Percentiles rank a stretch among this genome's conserved stretches.
Evolutionary conservation across 306 rosid genomes (phyloP).

Genomic region (Dicorynia guianensis): DNA sequence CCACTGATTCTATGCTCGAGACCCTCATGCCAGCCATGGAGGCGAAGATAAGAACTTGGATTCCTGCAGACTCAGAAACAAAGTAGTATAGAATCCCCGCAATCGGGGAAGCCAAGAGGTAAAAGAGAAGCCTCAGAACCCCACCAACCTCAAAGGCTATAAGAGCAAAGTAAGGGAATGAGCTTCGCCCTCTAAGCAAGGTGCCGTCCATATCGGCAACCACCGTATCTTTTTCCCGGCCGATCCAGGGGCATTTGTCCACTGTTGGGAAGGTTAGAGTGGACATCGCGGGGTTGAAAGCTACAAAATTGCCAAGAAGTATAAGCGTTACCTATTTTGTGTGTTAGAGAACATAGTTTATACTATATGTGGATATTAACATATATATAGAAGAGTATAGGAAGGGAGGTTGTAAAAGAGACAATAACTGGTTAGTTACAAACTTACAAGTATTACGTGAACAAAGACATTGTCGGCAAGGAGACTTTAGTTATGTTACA

Average conservation of each 20-base stretch:
- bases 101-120: constrained; percentile 62
- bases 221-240: constrained; percentile 72
- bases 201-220: constrained; percentile 96
- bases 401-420: neutral
- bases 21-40: too few species aligned
- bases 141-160: constrained; percentile 88
- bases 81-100: constrained; percentile 78
- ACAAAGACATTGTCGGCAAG: constrained; percentile 40
- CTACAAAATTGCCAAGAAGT: neutral
- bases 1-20: too few species aligned
- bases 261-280: constrained; percentile 56
- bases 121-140: constrained; percentile 63
- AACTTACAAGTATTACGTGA: neutral
- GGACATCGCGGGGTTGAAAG: constrained; percentile 26
- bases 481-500: too few species aligned
- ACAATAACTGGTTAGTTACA: constrained; percentile 18
- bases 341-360: neutral
- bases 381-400: neutral
- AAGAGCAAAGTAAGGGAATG: constrained; percentile 84
- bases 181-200: constrained; percentile 71
- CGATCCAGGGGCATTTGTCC: constrained; percentile 60
- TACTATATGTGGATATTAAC: too few species aligned
- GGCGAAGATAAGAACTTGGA: too few species aligned
- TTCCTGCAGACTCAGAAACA: constrained; percentile 75
- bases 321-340: constrained; percentile 5